phyloP scores from a whole-genome alignment of 2,329 filamentous ascomycete species.

The Pseudohalonectria lignicola region DNA sequence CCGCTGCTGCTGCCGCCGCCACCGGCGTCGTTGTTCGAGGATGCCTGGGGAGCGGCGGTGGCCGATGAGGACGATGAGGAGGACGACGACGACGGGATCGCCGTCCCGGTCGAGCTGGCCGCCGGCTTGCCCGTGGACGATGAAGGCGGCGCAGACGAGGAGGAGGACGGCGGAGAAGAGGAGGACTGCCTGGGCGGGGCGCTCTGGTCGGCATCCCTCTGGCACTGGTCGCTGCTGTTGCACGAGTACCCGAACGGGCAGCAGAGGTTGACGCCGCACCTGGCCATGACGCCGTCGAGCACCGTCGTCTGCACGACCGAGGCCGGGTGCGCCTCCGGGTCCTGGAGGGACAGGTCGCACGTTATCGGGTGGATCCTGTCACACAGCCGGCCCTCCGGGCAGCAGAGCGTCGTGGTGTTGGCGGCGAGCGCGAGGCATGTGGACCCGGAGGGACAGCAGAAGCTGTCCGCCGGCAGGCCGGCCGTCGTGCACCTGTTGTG shows the following conservation, averaged over 20 bases:
- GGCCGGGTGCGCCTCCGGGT: constrained; percentile 42
- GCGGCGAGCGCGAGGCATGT: constrained; percentile 51
- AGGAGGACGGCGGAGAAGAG: constrained; percentile 11
- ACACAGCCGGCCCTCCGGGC: constrained; percentile 48
- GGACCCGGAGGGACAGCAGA: constrained; percentile 50
- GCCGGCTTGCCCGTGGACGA: constrained; percentile 12
- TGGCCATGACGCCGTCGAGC: constrained; percentile 41
- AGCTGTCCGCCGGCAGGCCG: constrained; percentile 30
- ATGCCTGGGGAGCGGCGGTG: constrained; percentile 10
- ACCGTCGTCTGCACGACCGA: constrained; percentile 57
- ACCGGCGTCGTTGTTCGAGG: constrained; percentile 6
- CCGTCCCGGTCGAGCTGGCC: constrained; percentile 6
- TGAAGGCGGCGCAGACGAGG: constrained; percentile 7
- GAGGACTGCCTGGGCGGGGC: constrained; percentile 11
- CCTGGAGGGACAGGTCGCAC: constrained; percentile 54
- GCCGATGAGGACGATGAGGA: constrained; percentile 7
- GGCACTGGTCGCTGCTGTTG: constrained; percentile 35
- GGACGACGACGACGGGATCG: constrained; percentile 11
- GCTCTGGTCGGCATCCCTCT: constrained; percentile 39
- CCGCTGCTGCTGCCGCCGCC: constrained; percentile 10
- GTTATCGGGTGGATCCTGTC: constrained; percentile 49
- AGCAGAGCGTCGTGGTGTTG: constrained; percentile 61
- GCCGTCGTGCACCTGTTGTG: not conserved
- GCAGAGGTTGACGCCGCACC: constrained; percentile 47
- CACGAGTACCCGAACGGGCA: constrained; percentile 67